A percentile compares a stretch with the other conserved stretches of the same genome.
Evolutionary conservation across 2,329 filamentous ascomycete genomes (phyloP).

Genomic region (Colletotrichum higginsianum): DNA sequence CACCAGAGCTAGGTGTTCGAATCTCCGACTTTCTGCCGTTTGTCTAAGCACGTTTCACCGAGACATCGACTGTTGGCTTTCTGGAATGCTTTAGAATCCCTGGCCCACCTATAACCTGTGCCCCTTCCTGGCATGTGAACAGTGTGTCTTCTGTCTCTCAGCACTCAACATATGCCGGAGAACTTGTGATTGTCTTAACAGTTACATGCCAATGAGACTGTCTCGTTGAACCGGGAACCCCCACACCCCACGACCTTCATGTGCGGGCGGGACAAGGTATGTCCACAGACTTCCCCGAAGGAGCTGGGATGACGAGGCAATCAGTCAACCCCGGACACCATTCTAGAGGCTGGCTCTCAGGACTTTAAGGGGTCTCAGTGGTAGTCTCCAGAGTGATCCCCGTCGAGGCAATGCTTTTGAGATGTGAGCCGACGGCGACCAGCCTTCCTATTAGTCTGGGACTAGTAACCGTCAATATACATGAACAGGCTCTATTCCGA

Average conservation of each 20-base stretch:
- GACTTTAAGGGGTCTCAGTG: not conserved
- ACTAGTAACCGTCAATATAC: not conserved
- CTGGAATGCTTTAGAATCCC: too few relatives aligned
- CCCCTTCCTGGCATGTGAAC: too few relatives aligned
- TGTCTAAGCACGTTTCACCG: not conserved
- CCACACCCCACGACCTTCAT: conserved; percentile 24
- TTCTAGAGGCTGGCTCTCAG: not conserved
- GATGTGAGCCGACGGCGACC: not conserved
- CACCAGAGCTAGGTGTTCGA: not conserved
- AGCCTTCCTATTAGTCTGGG: not conserved
- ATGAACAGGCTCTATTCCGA: conserved; percentile 9
- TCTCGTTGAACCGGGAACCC: conserved; percentile 17
- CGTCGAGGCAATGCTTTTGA: not conserved
- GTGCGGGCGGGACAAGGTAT: conserved; percentile 23
- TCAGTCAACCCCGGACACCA: not conserved
- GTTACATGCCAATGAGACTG: conserved; percentile 18
- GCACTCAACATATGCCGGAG: not conserved
- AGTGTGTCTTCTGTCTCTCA: not conserved
- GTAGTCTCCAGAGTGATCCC: not conserved
- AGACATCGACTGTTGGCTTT: not conserved
- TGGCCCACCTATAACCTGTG: not conserved
- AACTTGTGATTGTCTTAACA: not conserved
- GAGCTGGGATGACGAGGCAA: not conserved
- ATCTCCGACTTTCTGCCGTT: not conserved
- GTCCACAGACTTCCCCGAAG: conserved; percentile 15